A percentile compares a stretch with the other conserved stretches of the same genome.
phyloP scores from a whole-genome alignment of 257 asterid genomes.

The Gynochthodes officinalis region DNA sequence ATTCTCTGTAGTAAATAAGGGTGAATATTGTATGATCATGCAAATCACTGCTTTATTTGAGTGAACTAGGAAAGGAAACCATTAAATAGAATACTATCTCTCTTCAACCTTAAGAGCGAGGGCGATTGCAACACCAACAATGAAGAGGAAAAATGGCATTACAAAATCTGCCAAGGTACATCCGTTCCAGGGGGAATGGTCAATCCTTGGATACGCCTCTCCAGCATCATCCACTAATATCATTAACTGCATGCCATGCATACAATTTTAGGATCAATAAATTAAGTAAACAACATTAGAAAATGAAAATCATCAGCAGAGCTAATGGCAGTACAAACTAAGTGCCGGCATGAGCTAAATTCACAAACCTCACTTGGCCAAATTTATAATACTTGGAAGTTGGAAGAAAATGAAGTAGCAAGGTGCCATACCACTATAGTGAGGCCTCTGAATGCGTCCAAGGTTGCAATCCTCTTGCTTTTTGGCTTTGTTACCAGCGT shows the following conservation, averaged over 20 bases:
- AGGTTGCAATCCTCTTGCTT: slow-evolving; percentile 62
- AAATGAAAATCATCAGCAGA: neutral
- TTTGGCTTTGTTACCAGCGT: slow-evolving; percentile 34
- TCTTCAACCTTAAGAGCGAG: slow-evolving; percentile 67
- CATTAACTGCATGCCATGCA: slow-evolving; percentile 50
- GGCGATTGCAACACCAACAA: slow-evolving; percentile 87
- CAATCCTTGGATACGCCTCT: slow-evolving; percentile 55
- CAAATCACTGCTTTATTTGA: too few relatives aligned
- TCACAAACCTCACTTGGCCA: too few relatives aligned
- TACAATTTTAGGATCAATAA: neutral
- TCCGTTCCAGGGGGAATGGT: slow-evolving; percentile 97
- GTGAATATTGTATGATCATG: too few relatives aligned
- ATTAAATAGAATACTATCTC: too few relatives aligned
- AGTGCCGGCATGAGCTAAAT: too few relatives aligned
- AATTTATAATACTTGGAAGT: neutral
- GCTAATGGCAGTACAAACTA: too few relatives aligned
- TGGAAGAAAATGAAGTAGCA: neutral
- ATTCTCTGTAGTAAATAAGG: slow-evolving; percentile 54
- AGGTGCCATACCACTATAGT: slow-evolving; percentile 56
- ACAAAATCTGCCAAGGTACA: slow-evolving; percentile 89
- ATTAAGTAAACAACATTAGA: neutral
- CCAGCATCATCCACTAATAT: slow-evolving; percentile 89
- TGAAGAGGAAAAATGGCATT: slow-evolving; percentile 86
- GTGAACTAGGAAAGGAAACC: too few relatives aligned
- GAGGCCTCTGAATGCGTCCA: slow-evolving; percentile 85